Evolutionary conservation across 2,329 filamentous ascomycete genomes (phyloP).

Genomic region (Pseudogymnoascus pannorum): DNA sequence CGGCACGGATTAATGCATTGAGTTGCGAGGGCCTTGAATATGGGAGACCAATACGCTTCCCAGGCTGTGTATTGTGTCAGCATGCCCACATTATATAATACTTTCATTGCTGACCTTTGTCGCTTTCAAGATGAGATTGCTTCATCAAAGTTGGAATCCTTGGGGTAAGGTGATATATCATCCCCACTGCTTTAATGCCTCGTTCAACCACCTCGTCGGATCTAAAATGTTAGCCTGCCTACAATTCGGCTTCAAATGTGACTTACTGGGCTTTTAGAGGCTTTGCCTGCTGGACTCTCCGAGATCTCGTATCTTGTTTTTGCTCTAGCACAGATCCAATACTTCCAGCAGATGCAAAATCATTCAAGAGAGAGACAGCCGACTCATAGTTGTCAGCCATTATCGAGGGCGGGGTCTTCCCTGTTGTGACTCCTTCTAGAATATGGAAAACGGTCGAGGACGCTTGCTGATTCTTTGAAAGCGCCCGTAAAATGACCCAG

Average conservation of each 20-base stretch:
- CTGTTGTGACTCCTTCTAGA: constrained; percentile 68
- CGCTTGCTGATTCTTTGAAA: constrained; percentile 63
- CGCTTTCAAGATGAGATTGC: constrained; percentile 84
- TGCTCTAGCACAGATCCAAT: constrained; percentile 65
- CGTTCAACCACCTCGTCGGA: constrained; percentile 68
- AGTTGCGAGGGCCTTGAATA: constrained; percentile 78
- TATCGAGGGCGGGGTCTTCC: constrained; percentile 68
- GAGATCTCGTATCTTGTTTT: constrained; percentile 49
- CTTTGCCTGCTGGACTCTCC: constrained; percentile 39
- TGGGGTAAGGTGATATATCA: constrained; percentile 74
- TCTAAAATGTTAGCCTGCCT: constrained; percentile 32
- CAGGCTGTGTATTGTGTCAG: constrained; percentile 55
- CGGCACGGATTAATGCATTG: constrained; percentile 94
- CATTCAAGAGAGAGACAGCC: constrained; percentile 74
- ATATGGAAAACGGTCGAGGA: constrained; percentile 78
- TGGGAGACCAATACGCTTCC: constrained; percentile 96
- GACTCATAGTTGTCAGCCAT: constrained; percentile 95
- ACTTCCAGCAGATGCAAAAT: constrained; percentile 79
- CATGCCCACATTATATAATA: neutral
- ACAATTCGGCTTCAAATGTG: neutral
- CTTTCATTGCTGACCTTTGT: constrained; percentile 52
- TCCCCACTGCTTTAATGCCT: constrained; percentile 71
- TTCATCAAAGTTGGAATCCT: constrained; percentile 82
- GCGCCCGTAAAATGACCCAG: constrained; percentile 77
- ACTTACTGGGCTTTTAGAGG: constrained; percentile 49